phyloP scores from a whole-genome alignment of 1,284 basidiomycete genomes.

The Coniophora puteana region DNA sequence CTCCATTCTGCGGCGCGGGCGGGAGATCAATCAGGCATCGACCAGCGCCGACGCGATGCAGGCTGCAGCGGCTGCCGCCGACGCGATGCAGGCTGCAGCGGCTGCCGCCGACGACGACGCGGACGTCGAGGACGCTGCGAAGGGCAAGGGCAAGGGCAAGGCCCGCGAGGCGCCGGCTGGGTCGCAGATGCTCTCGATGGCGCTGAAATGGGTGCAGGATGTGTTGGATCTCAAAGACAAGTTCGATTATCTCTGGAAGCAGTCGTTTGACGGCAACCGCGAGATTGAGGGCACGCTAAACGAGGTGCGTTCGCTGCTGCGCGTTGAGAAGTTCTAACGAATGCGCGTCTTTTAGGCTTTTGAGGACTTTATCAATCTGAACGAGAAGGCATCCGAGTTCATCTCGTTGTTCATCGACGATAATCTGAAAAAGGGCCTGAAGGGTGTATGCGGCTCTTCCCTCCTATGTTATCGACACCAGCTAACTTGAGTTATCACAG shows the following conservation, averaged over 20 bases:
- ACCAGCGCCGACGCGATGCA: conserved; percentile 32
- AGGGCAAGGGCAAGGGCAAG: conserved; percentile 60
- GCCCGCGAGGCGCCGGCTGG: conserved; percentile 38
- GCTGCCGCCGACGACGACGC: conserved; percentile 35
- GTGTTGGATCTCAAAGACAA: conserved; percentile 91
- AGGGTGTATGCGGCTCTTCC: conserved; percentile 63
- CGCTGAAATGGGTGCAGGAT: conserved; percentile 93
- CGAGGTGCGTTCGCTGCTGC: conserved; percentile 53
- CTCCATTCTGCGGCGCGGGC: conserved; percentile 76
- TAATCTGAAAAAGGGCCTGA: conserved; percentile 92
- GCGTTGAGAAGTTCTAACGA: conserved; percentile 5
- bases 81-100: conserved; percentile 32
- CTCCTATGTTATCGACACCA: not conserved
- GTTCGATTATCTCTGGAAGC: conserved; percentile 76
- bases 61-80: conserved; percentile 33
- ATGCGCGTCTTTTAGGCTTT: conserved; percentile 64
- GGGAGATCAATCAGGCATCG: conserved; percentile 70
- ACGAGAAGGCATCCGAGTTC: conserved; percentile 88
- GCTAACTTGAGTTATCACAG: conserved; percentile 39
- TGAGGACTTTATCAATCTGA: conserved; percentile 88
- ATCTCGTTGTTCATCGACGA: conserved; percentile 98
- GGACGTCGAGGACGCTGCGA: conserved; percentile 35
- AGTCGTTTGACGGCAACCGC: conserved; percentile 73
- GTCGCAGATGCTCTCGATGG: conserved; percentile 50
- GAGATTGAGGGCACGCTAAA: conserved; percentile 84